Conservation (phyloP, 2,329 filamentous ascomycete species). For the Penicillium sp. region DNA sequence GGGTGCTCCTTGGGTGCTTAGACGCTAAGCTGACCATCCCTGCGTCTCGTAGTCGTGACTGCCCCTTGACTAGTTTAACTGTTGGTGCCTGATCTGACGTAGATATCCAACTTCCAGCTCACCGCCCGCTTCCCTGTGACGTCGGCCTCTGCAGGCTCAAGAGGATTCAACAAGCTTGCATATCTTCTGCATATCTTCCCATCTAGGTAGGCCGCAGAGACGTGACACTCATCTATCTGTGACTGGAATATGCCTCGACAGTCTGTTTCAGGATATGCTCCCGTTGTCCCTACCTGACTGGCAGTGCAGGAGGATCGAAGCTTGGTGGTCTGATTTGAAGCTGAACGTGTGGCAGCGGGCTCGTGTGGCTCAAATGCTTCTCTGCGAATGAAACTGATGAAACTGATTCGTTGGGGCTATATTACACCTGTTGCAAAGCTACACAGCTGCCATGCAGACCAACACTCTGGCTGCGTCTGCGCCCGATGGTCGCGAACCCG, state of each 20-base stretch:
- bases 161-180: background rate
- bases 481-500: slow-evolving; percentile 26
- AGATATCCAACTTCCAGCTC: slow-evolving; percentile 4
- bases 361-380: slow-evolving; percentile 12
- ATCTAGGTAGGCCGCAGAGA: background rate
- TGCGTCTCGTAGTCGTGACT: background rate
- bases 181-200: background rate
- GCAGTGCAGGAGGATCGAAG: slow-evolving; percentile 24
- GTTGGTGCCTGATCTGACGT: slow-evolving; percentile 1
- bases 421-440: background rate
- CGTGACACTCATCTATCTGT: background rate
- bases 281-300: slow-evolving; percentile 19
- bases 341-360: slow-evolving; percentile 15
- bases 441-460: slow-evolving; percentile 20
- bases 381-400: background rate
- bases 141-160: slow-evolving; percentile 16
- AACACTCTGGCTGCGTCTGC: slow-evolving; percentile 22
- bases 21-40: background rate
- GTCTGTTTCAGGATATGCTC: slow-evolving; percentile 24
- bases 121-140: slow-evolving; percentile 19
- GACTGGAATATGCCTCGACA: slow-evolving; percentile 11
- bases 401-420: slow-evolving; percentile 3
- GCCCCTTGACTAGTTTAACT: background rate
- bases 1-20: too few species aligned
- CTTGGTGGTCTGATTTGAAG: slow-evolving; percentile 26